Evolutionary conservation across 2,329 filamentous ascomycete species (phyloP).

Genomic region (Penicillium sp.): DNA sequence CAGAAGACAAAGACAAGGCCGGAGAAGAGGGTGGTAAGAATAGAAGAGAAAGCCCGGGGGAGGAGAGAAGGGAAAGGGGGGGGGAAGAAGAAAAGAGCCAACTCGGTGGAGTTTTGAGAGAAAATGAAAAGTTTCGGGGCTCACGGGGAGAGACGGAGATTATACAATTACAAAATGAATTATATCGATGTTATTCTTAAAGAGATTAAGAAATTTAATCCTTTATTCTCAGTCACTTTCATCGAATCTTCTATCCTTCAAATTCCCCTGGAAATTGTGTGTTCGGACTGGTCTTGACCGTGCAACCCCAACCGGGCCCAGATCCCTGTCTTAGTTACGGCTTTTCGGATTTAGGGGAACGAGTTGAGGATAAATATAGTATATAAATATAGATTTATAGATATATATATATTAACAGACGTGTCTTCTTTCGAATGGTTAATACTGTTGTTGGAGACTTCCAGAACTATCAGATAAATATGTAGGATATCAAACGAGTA

Average conservation of each 20-base stretch:
- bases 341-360: neutral
- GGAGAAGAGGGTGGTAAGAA: constrained; percentile 29
- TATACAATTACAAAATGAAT: constrained; percentile 5
- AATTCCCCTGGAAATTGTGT: constrained; percentile 13
- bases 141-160: constrained; percentile 19
- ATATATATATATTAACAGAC: neutral
- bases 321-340: constrained; percentile 8
- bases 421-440: neutral
- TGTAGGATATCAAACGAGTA: neutral
- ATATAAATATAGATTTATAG: neutral
- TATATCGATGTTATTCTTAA: neutral
- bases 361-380: neutral
- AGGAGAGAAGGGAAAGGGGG: constrained; percentile 16
- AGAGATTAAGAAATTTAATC: neutral
- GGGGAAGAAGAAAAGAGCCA: constrained; percentile 20
- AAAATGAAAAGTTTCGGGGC: constrained; percentile 23
- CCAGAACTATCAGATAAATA: neutral
- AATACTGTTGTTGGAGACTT: neutral
- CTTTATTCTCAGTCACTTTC: neutral
- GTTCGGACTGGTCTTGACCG: constrained; percentile 11
- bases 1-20: constrained; percentile 32
- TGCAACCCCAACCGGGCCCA: constrained; percentile 12
- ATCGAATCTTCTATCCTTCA: neutral
- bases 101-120: constrained; percentile 25
- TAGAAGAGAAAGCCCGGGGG: constrained; percentile 24